Percentiles rank a stretch among this genome's conserved stretches.
These are phyloP conservation scores for Hericium erinaceus DNA, from an alignment of 768 basidiomycete genomes.

Conservation along the genomic window DNA sequence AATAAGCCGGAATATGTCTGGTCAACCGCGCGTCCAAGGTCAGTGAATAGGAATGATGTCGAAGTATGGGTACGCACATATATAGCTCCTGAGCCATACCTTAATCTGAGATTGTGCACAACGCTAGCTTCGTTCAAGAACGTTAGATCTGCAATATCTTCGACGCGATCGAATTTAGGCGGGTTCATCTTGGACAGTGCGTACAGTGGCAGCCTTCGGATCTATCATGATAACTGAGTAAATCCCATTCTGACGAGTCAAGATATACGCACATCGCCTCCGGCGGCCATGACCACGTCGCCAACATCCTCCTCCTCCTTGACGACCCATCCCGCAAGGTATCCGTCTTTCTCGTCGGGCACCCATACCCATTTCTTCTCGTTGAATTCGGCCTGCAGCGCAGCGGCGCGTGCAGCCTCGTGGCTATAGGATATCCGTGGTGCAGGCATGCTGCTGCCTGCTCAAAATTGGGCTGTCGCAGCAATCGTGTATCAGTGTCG, in stretches of 20 bases:
- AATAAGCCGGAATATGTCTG: slow-evolving; percentile 95
- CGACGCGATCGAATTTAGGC: slow-evolving; percentile 95
- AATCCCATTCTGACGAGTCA: slow-evolving; percentile 16
- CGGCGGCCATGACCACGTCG: slow-evolving; percentile 77
- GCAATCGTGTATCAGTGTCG: neutral
- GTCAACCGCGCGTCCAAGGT: neutral
- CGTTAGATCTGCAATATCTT: slow-evolving; percentile 96
- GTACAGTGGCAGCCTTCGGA: slow-evolving; percentile 65
- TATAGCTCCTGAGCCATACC: slow-evolving; percentile 87
- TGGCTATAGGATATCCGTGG: slow-evolving; percentile 30
- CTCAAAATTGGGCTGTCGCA: neutral
- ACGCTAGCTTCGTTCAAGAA: slow-evolving; percentile 98
- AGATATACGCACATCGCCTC: slow-evolving; percentile 57
- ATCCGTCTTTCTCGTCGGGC: slow-evolving; percentile 86
- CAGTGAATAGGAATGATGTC: neutral
- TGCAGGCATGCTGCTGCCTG: slow-evolving; percentile 20
- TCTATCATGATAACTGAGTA: slow-evolving; percentile 27
- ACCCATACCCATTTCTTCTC: slow-evolving; percentile 99
- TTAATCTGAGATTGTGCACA: slow-evolving; percentile 89
- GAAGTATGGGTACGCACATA: slow-evolving; percentile 51
- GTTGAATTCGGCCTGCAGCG: slow-evolving; percentile 91
- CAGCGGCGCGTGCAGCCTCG: slow-evolving; percentile 77
- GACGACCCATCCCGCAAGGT: slow-evolving; percentile 90
- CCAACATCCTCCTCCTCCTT: slow-evolving; percentile 77
- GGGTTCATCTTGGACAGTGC: slow-evolving; percentile 94